Percentiles rank a stretch among this genome's conserved stretches.
These are phyloP conservation scores for Zelonia costaricensis DNA, from an alignment of 208 protist species.

Conservation along the genomic window DNA sequence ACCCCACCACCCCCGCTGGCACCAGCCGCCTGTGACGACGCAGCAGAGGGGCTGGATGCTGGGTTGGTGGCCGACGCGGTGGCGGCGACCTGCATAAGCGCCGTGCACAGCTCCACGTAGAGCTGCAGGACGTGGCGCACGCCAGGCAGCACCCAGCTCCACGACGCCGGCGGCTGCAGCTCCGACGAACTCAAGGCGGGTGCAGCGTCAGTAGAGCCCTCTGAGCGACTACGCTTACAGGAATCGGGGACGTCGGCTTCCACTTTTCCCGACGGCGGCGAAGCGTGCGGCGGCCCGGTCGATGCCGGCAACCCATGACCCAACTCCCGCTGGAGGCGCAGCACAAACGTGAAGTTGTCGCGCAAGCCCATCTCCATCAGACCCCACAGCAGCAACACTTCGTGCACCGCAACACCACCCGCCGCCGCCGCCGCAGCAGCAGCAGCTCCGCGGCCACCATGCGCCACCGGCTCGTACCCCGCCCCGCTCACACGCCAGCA, in stretches of 20 bases:
- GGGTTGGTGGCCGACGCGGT: slow-evolving; percentile 9
- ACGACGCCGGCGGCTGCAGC: slow-evolving; percentile 4
- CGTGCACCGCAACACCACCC: background rate
- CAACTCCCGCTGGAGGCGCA: slow-evolving; percentile 11
- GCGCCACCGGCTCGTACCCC: too few relatives aligned
- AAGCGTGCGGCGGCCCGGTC: too few relatives aligned
- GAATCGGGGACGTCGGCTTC: background rate
- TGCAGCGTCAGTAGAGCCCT: background rate
- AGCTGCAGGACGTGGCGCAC: slow-evolving; percentile 29
- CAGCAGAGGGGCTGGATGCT: background rate
- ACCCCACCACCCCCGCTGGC: background rate
- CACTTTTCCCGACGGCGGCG: background rate
- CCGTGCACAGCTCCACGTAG: slow-evolving; percentile 22
- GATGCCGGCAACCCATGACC: background rate
- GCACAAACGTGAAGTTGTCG: slow-evolving; percentile 16
- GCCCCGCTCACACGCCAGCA: too few relatives aligned
- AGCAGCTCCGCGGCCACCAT: too few relatives aligned
- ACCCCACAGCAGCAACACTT: slow-evolving; percentile 15
- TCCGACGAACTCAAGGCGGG: background rate
- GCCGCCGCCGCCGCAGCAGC: background rate
- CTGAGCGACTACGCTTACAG: background rate
- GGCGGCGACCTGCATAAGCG: slow-evolving; percentile 18
- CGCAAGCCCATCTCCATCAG: slow-evolving; percentile 20
- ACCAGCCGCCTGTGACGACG: too few relatives aligned
- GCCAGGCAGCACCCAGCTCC: slow-evolving; percentile 28